A percentile compares a stretch with the other conserved stretches of the same genome.
phyloP scores from a whole-genome alignment of 352 stramenopile genomes.

The Phytophthora citricola region DNA sequence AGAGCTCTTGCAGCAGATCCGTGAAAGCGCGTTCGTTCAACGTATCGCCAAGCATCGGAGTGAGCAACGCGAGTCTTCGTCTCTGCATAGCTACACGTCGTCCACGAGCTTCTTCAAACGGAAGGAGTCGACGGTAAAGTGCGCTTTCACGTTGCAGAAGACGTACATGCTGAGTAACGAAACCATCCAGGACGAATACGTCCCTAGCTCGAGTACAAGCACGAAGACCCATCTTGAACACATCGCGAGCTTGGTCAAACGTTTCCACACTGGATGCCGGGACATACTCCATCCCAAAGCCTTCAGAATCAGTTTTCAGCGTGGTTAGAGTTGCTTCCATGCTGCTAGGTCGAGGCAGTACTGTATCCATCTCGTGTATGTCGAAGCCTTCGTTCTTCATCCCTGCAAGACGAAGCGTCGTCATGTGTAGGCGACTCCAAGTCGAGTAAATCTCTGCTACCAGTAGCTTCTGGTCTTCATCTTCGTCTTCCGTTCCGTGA shows the following conservation, averaged over 20 bases:
- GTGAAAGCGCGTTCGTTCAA: constrained; percentile 64
- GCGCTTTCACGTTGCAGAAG: constrained; percentile 64
- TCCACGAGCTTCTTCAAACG: constrained; percentile 63
- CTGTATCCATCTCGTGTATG: constrained; percentile 2
- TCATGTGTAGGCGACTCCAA: constrained; percentile 61
- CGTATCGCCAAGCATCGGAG: constrained; percentile 47
- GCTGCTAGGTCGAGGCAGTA: constrained; percentile 27
- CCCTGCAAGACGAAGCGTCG: constrained; percentile 50
- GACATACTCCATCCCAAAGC: constrained; percentile 43
- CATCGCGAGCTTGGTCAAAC: constrained; percentile 59
- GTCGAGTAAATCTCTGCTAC: constrained; percentile 54
- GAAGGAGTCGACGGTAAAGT: constrained; percentile 60
- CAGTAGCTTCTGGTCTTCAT: constrained; percentile 35
- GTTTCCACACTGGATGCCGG: constrained; percentile 30
- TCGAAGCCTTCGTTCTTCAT: constrained; percentile 34
- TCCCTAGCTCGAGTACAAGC: constrained; percentile 49
- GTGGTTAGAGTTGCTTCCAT: constrained; percentile 39
- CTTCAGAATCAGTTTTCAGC: constrained; percentile 1
- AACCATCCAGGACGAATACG: constrained; percentile 68
- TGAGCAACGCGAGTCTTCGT: constrained; percentile 54
- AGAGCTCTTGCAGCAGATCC: constrained; percentile 69
- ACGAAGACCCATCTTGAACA: constrained; percentile 71
- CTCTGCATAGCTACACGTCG: constrained; percentile 74
- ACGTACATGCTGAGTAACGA: constrained; percentile 70
- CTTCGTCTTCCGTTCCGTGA: constrained; percentile 26